Conservation (phyloP, 805 yeast species). For the Huiozyma naganishii region DNA sequence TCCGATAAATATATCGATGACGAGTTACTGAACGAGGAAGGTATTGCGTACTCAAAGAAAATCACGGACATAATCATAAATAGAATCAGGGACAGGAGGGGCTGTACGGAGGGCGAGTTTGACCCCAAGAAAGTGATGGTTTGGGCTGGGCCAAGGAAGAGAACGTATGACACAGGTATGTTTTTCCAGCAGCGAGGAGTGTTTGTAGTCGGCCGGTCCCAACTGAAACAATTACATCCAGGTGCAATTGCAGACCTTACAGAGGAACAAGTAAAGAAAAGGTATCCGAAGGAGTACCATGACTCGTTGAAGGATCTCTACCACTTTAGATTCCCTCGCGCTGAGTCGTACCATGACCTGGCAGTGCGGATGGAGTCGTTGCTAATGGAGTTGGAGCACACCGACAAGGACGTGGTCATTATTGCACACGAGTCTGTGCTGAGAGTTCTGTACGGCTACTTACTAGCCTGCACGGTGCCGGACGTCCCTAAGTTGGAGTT, state of each 20-base stretch:
- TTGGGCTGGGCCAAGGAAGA: conserved; percentile 89
- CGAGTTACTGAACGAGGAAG: conserved; percentile 71
- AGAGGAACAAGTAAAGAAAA: conserved; percentile 44
- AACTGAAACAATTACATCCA: conserved; percentile 79
- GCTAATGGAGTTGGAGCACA: conserved; percentile 86
- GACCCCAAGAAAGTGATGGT: conserved; percentile 28
- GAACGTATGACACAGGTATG: conserved; percentile 73
- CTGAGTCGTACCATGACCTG: conserved; percentile 92
- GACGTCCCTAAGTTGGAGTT: conserved; percentile 78
- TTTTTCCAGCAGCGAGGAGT: conserved; percentile 55
- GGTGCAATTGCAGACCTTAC: conserved; percentile 72
- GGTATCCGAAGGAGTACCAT: conserved; percentile 60
- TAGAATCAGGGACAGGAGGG: conserved; percentile 21
- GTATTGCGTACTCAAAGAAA: conserved; percentile 52
- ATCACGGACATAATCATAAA: conserved; percentile 47
- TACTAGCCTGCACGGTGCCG: conserved; percentile 81
- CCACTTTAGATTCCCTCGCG: conserved; percentile 83
- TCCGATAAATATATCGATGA: conserved; percentile 56
- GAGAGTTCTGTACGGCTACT: conserved; percentile 83
- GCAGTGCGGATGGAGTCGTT: conserved; percentile 92
- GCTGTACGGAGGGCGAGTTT: conserved; percentile 1
- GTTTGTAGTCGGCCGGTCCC: conserved; percentile 63
- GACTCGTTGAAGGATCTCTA: conserved; percentile 70
- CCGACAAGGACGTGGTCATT: conserved; percentile 75
- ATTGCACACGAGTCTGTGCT: conserved; percentile 90